Conservation (phyloP, 495 filamentous ascomycete genomes). For the Aspergillus saccharolyticus region DNA sequence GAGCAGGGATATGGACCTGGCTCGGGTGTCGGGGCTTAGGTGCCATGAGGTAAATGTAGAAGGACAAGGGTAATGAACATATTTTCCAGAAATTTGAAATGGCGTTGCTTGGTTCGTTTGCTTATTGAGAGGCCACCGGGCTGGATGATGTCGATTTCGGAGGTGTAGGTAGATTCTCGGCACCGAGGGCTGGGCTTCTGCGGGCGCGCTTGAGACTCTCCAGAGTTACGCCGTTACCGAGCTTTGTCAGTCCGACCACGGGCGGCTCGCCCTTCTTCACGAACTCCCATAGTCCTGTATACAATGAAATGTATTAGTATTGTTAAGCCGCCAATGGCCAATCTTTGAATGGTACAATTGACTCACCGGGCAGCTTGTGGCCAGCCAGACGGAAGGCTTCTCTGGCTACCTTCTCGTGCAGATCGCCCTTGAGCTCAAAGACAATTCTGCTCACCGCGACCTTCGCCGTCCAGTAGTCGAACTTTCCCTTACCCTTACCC, state of each 20-base stretch:
- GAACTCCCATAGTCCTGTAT: slow-evolving; percentile 81
- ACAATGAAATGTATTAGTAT: slow-evolving; percentile 21
- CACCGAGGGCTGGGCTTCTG: slow-evolving; percentile 54
- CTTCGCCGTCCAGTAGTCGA: slow-evolving; percentile 92
- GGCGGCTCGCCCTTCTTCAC: slow-evolving; percentile 89
- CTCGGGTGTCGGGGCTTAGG: slow-evolving; percentile 51
- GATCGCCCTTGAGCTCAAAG: slow-evolving; percentile 83
- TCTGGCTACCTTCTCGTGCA: slow-evolving; percentile 90
- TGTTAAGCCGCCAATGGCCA: background rate
- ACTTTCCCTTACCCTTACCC: slow-evolving; percentile 97
- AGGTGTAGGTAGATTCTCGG: slow-evolving; percentile 26
- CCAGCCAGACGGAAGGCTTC: slow-evolving; percentile 94
- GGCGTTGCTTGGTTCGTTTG: background rate
- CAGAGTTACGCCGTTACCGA: slow-evolving; percentile 72
- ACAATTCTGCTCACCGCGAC: slow-evolving; percentile 83
- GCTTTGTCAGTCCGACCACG: slow-evolving; percentile 88
- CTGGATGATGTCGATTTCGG: slow-evolving; percentile 37
- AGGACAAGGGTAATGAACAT: slow-evolving; percentile 13
- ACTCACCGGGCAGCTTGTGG: slow-evolving; percentile 86
- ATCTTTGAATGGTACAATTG: slow-evolving; percentile 18
- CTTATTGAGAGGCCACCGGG: slow-evolving; percentile 39
- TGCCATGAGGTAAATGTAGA: slow-evolving; percentile 9
- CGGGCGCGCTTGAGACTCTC: slow-evolving; percentile 73
- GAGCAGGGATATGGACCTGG: slow-evolving; percentile 58
- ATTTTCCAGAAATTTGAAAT: slow-evolving; percentile 9